Evolutionary conservation across 75 land plant genomes (phyloP).

Genomic region (Selaginella moellendorffii): DNA sequence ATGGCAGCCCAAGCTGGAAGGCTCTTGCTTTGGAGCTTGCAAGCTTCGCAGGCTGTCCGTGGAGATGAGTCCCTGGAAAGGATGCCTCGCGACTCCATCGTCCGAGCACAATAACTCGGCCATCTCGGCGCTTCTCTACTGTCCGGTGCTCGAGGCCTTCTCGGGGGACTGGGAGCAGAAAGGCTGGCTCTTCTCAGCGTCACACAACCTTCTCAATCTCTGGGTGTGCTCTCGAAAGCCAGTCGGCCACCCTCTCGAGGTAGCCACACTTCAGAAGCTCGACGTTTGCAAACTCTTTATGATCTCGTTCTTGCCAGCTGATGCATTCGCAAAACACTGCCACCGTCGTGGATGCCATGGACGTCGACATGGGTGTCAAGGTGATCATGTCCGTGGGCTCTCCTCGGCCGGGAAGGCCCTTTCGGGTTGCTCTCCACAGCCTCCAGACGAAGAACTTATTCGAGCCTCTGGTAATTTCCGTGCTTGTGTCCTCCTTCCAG

Average conservation of each 20-base stretch:
- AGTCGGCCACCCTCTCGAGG: conserved; percentile 14
- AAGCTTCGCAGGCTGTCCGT: conserved; percentile 1
- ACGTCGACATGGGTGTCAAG: conserved; percentile 7
- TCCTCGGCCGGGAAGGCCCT: conserved; percentile 10
- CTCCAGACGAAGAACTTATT: conserved; percentile 10
- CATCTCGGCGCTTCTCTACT: conserved; percentile 8
- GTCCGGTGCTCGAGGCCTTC: conserved; percentile 10
- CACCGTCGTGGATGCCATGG: conserved; percentile 14
- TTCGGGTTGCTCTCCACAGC: conserved; percentile 15
- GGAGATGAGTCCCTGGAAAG: conserved; percentile 14
- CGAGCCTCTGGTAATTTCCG: conserved; percentile 10
- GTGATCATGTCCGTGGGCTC: conserved; percentile 8
- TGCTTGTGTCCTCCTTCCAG: not conserved
- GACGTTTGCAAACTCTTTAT: not conserved
- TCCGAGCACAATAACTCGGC: conserved; percentile 12
- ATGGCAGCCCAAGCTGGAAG: too few relatives aligned
- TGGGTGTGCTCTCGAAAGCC: conserved; percentile 14
- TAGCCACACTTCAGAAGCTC: too few relatives aligned
- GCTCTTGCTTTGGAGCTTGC: not conserved
- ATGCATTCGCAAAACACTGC: conserved; percentile 17
- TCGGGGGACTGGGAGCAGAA: conserved; percentile 11
- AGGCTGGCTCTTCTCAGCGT: conserved; percentile 17
- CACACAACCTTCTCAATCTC: conserved; percentile 15
- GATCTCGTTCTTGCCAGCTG: conserved; percentile 7
- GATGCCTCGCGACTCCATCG: conserved; percentile 11